These are phyloP conservation scores for Geranium rotundifolium DNA, from an alignment of 345 rosid genomes.

Conservation along the genomic window DNA sequence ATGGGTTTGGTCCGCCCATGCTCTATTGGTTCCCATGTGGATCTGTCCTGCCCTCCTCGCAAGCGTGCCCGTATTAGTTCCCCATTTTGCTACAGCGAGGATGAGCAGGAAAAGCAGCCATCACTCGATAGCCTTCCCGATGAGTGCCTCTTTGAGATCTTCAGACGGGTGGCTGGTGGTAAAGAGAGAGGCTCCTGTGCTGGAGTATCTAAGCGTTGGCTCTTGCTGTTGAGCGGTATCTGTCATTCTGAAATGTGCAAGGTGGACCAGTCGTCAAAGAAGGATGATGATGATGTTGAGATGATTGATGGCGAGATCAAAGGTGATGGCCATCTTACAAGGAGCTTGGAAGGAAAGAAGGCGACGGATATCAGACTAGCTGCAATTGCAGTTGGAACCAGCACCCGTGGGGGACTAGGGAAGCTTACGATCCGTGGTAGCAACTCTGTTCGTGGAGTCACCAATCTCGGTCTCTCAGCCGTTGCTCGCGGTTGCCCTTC, in stretches of 20 bases:
- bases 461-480: slow-evolving; percentile 44
- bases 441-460: slow-evolving; percentile 35
- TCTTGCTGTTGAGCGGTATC: slow-evolving; percentile 42
- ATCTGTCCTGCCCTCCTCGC: slow-evolving; percentile 37
- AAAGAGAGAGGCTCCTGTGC: slow-evolving; percentile 48
- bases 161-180: slow-evolving; percentile 37
- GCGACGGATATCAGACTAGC: slow-evolving; percentile 65
- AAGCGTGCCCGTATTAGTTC: slow-evolving; percentile 53
- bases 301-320: slow-evolving; percentile 27
- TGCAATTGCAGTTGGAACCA: slow-evolving; percentile 58
- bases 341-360: slow-evolving; percentile 66
- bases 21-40: slow-evolving; percentile 33
- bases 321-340: slow-evolving; percentile 44
- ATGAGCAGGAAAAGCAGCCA: slow-evolving; percentile 25
- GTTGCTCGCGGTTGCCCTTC: slow-evolving; percentile 57
- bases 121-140: slow-evolving; percentile 60
- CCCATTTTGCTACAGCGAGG: slow-evolving; percentile 17
- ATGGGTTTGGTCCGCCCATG: slow-evolving; percentile 29
- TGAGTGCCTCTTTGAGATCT: slow-evolving; percentile 72
- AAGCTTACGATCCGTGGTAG: slow-evolving; percentile 58
- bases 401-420: slow-evolving; percentile 51
- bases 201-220: slow-evolving; percentile 65
- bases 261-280: slow-evolving; percentile 9
- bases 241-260: slow-evolving; percentile 33
- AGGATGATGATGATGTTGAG: slow-evolving; percentile 23